phyloP scores from a whole-genome alignment of 139 green algal genomes.

The Dunaliella primolecta region DNA sequence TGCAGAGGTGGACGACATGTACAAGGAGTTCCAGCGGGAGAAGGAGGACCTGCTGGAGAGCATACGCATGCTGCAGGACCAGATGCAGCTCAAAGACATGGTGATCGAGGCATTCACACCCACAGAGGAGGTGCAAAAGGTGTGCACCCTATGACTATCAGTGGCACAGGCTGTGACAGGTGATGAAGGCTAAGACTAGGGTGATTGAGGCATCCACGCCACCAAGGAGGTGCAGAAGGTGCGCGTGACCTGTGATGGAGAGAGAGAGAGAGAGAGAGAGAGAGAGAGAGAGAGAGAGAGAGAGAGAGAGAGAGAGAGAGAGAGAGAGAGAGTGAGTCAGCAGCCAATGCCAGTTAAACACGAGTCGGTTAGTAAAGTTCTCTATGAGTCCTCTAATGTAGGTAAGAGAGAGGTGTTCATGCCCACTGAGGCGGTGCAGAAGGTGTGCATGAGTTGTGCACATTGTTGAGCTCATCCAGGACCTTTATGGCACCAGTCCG shows the following conservation, averaged over 20 bases:
- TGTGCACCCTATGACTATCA: constrained; percentile 19
- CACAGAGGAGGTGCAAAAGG: constrained; percentile 65
- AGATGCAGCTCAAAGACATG: constrained; percentile 76
- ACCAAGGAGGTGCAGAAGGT: not conserved
- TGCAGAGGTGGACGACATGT: constrained; percentile 60
- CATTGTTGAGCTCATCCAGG: too few relatives aligned
- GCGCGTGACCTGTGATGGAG: constrained; percentile 11
- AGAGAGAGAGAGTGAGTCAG: too few relatives aligned
- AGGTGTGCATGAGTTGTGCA: too few relatives aligned
- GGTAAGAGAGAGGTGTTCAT: too few relatives aligned
- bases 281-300: not conserved
- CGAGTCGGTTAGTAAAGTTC: too few relatives aligned
- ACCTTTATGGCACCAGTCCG: too few relatives aligned
- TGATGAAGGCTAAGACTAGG: not conserved
- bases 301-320: too few relatives aligned
- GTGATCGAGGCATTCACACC: constrained; percentile 82
- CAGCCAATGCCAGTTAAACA: too few relatives aligned
- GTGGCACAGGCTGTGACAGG: not conserved
- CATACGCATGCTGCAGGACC: constrained; percentile 67
- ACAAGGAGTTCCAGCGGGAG: constrained; percentile 64
- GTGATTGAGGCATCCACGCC: not conserved
- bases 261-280: constrained; percentile 18
- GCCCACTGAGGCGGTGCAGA: too few relatives aligned
- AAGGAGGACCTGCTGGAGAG: constrained; percentile 70
- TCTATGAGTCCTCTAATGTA: too few relatives aligned